Base-by-base conservation (phyloP, 2,329 filamentous ascomycete species). In the Amphichorda felina region DNA sequence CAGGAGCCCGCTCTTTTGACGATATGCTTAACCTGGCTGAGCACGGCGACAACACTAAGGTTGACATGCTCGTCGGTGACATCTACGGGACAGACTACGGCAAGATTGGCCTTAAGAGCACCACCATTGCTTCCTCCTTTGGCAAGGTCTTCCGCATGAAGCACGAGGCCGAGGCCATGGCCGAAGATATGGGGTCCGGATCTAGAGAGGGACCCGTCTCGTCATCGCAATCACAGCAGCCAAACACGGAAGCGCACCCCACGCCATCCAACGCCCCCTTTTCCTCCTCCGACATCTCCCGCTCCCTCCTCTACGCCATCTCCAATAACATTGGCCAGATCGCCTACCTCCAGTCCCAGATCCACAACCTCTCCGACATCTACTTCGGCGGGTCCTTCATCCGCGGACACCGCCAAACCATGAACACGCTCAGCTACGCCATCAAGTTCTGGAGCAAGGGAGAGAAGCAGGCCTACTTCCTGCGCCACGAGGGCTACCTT, bases 251-350 rank as follows among this genome's bases (percentile, higher is more conserved):
- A n/a, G n/a, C n/a, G n/a, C n/a, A n/a, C n/a, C n/a, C n/a, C n/a
- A n/a, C n/a, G n/a, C n/a, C 6, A 24, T 24, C 21, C 21, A 24
- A 24, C 21, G 6, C 45, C 34, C 45, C 48, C 24, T 96, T 95
- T 59, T 76, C 74, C 14, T 70, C 76, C 25, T 78, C 87, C 51
- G 91, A 98, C 57, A 85, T 98, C 43, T 91, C 85, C 17, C 72
- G 89, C 22, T 94, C 86, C 32, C 69, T 98, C 14, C 73, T 98
- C 0, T 98, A 94, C 59, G 91, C 91, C 17, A 86, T 96, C 46
- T 89, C 82, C 55, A 96, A 96, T 65, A 96, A 96, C 60, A 95
- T 96, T 43, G 91, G 91, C 13, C 91, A 98, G 63, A 94, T 98
- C 48, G 87, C 91, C 30, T 95, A 91, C 56, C 68, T 98, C n/a